Conservation (phyloP, 805 yeast genomes). For the Kluyveromyces starmeri region DNA sequence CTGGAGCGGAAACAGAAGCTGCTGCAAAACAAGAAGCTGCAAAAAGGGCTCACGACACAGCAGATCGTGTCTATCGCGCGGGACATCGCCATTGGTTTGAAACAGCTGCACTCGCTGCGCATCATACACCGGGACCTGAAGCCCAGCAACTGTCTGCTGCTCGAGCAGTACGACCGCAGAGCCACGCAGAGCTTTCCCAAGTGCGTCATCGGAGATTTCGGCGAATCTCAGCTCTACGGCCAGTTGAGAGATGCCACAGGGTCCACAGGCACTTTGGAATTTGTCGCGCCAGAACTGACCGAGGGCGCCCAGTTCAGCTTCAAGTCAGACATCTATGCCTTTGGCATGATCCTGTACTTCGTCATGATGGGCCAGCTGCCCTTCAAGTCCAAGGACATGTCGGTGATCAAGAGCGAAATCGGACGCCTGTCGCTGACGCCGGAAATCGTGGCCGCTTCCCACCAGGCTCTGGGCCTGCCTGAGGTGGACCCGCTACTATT, state of each 20-base stretch:
- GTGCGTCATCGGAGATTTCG: constrained; percentile 81
- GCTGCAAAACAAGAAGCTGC: constrained; percentile 13
- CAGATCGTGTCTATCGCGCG: constrained; percentile 63
- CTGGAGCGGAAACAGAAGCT: constrained; percentile 33
- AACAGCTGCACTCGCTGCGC: constrained; percentile 62
- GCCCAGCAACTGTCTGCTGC: constrained; percentile 75
- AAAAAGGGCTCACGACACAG: constrained; percentile 36
- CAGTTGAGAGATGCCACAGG: constrained; percentile 62
- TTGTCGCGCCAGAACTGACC: constrained; percentile 78
- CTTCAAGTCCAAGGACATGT: constrained; percentile 26
- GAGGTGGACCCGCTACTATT: constrained; percentile 26
- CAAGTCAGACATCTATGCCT: constrained; percentile 70
- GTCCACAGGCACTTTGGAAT: constrained; percentile 80
- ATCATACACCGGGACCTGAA: constrained; percentile 84
- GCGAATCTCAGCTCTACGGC: constrained; percentile 76
- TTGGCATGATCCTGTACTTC: constrained; percentile 76
- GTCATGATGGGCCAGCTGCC: constrained; percentile 68
- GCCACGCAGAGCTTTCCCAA: constrained; percentile 40
- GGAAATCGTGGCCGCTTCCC: constrained; percentile 12
- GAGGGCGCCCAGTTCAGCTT: constrained; percentile 49
- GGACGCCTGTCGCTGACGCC: constrained; percentile 22
- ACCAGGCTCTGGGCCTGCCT: constrained; percentile 12
- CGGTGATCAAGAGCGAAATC: constrained; percentile 30
- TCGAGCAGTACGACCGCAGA: constrained; percentile 19
- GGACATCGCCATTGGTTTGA: constrained; percentile 63